These are phyloP conservation scores for Aureobasidium sp. DNA, from an alignment of 2,329 filamentous ascomycete genomes.

Conservation along the genomic window DNA sequence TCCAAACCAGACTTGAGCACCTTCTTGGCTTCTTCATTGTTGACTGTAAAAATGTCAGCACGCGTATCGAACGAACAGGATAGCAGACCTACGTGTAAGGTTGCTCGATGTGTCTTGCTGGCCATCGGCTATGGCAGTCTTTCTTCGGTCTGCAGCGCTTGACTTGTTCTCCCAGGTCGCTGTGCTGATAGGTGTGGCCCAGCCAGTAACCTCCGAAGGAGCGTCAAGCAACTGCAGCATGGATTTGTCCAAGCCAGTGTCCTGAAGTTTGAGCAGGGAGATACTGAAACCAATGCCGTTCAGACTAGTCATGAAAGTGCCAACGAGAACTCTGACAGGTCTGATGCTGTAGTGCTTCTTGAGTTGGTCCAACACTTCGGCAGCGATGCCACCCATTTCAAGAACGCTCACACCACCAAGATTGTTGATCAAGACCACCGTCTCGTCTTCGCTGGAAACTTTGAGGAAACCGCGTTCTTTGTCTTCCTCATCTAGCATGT, in stretches of 20 bases:
- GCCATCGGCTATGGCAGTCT: slow-evolving; percentile 31
- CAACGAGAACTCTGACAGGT: slow-evolving; percentile 55
- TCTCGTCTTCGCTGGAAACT: slow-evolving; percentile 53
- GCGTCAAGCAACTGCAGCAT: slow-evolving; percentile 64
- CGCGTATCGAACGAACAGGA: not conserved
- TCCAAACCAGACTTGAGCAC: slow-evolving; percentile 52
- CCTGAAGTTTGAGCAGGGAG: slow-evolving; percentile 56
- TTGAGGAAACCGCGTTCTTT: slow-evolving; percentile 63
- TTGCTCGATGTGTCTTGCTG: slow-evolving; percentile 44
- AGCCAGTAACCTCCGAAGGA: slow-evolving; percentile 60
- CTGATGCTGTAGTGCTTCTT: slow-evolving; percentile 52
- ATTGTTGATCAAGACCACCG: slow-evolving; percentile 68
- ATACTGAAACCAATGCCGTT: slow-evolving; percentile 67
- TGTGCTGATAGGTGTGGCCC: slow-evolving; percentile 54
- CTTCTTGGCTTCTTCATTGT: slow-evolving; percentile 45
- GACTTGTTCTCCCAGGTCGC: slow-evolving; percentile 52
- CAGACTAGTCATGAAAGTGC: slow-evolving; percentile 66
- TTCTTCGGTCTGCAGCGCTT: slow-evolving; percentile 32
- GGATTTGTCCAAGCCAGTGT: slow-evolving; percentile 53
- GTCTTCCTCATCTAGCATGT: slow-evolving; percentile 57
- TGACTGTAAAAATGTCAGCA: slow-evolving; percentile 34
- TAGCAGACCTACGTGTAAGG: slow-evolving; percentile 39
- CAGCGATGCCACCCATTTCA: slow-evolving; percentile 64
- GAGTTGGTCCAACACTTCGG: slow-evolving; percentile 59
- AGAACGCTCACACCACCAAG: slow-evolving; percentile 66